These are phyloP conservation scores for Clarireedia paspali DNA, from an alignment of 2,329 filamentous ascomycete species.

Conservation along the genomic window DNA sequence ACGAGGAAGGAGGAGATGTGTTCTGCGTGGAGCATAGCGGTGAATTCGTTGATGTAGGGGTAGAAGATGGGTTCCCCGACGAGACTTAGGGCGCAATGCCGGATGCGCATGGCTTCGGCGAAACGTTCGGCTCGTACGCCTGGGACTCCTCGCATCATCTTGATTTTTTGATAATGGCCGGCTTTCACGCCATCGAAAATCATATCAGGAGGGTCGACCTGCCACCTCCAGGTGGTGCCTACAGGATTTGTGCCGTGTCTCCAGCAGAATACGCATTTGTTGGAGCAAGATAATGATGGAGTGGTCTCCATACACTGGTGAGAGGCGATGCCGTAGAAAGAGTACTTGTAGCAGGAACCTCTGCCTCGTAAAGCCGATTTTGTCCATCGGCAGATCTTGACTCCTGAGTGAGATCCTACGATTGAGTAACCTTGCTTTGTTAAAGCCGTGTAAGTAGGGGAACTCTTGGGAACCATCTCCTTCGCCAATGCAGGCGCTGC, in stretches of 20 bases:
- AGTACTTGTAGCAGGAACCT: slow-evolving; percentile 95
- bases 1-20: slow-evolving; percentile 92
- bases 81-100: slow-evolving; percentile 84
- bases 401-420: slow-evolving; percentile 88
- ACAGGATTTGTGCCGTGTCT: slow-evolving; percentile 95
- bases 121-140: slow-evolving; percentile 89
- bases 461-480: slow-evolving; percentile 89
- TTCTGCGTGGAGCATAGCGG: slow-evolving; percentile 73
- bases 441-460: slow-evolving; percentile 79
- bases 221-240: slow-evolving; percentile 94
- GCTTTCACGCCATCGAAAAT: slow-evolving; percentile 89
- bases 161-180: slow-evolving; percentile 94
- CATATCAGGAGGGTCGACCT: slow-evolving; percentile 80
- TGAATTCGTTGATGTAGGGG: slow-evolving; percentile 90
- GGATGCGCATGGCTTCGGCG: slow-evolving; percentile 83
- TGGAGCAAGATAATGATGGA: slow-evolving; percentile 88
- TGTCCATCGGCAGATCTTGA: slow-evolving; percentile 98
- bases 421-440: slow-evolving; percentile 97
- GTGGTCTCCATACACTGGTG: slow-evolving; percentile 99
- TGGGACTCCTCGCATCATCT: slow-evolving; percentile 89
- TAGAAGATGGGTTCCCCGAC: slow-evolving; percentile 99
- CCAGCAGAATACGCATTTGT: slow-evolving; percentile 99
- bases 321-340: slow-evolving; percentile 92
- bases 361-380: slow-evolving; percentile 91
- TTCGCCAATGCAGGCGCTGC: slow-evolving; percentile 47